A percentile compares a stretch with the other conserved stretches of the same genome.
These are phyloP conservation scores for Penstemon davidsonii DNA, from an alignment of 257 asterid genomes.

Conservation along the genomic window DNA sequence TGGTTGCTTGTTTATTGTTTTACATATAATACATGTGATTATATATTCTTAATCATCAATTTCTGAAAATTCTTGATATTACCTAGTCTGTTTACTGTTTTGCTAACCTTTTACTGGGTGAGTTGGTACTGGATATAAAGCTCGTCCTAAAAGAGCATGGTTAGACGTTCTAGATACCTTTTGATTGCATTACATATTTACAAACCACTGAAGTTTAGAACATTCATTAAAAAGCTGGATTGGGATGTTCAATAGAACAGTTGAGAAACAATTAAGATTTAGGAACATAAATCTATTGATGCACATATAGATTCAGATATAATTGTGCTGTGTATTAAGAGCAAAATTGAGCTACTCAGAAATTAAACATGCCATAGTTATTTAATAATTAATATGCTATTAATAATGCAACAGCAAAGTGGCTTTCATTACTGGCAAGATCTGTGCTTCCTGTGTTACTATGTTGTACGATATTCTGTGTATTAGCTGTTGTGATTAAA, in stretches of 20 bases:
- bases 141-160: no score
- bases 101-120: no score
- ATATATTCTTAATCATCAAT: background rate
- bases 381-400: background rate
- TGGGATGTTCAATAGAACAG: background rate
- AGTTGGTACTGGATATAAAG: no score
- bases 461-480: constrained; percentile 5
- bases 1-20: constrained; percentile 10
- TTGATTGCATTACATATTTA: constrained; percentile 8
- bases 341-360: constrained; percentile 16
- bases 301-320: constrained; percentile 12
- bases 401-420: background rate
- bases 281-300: background rate
- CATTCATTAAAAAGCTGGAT: background rate
- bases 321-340: background rate
- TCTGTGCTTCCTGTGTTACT: constrained; percentile 1
- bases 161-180: background rate
- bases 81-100: background rate
- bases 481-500: constrained; percentile 4
- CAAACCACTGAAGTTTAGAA: background rate
- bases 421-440: constrained; percentile 11
- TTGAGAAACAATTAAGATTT: constrained; percentile 9
- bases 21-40: background rate
- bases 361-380: constrained; percentile 1
- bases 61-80: background rate